phyloP scores from a whole-genome alignment of 2,329 filamentous ascomycete species.

The Pseudocercospora fuligena region DNA sequence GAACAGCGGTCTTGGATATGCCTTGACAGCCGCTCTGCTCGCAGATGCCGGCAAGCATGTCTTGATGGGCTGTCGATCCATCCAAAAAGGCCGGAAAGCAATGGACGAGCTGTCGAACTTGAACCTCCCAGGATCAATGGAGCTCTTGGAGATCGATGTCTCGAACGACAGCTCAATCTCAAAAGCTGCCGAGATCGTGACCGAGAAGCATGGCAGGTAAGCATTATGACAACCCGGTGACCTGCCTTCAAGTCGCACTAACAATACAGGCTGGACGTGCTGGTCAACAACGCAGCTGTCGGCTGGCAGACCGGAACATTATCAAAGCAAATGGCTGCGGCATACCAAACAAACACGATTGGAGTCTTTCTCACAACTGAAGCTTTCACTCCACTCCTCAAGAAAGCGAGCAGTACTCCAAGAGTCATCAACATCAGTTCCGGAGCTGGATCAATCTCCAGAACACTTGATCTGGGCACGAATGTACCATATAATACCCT shows the following conservation, averaged over 20 bases:
- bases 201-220: neutral
- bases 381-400: neutral
- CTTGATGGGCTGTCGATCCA: neutral
- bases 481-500: neutral
- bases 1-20: neutral
- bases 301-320: neutral
- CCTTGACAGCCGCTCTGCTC: neutral
- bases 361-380: neutral
- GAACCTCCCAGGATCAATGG: neutral
- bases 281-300: neutral
- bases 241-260: no score
- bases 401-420: neutral
- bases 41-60: neutral
- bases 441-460: neutral
- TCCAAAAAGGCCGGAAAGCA: neutral
- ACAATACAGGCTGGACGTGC: neutral
- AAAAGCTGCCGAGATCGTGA: neutral
- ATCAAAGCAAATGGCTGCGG: neutral
- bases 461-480: no score
- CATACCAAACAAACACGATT: neutral
- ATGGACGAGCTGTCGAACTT: neutral
- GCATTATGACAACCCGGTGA: no score
- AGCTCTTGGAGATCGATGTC: neutral
- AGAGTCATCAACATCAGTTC: neutral
- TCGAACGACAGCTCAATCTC: neutral